These are phyloP conservation scores for Sporopachydermia lactativora DNA, from an alignment of 805 yeast species.

Conservation along the genomic window DNA sequence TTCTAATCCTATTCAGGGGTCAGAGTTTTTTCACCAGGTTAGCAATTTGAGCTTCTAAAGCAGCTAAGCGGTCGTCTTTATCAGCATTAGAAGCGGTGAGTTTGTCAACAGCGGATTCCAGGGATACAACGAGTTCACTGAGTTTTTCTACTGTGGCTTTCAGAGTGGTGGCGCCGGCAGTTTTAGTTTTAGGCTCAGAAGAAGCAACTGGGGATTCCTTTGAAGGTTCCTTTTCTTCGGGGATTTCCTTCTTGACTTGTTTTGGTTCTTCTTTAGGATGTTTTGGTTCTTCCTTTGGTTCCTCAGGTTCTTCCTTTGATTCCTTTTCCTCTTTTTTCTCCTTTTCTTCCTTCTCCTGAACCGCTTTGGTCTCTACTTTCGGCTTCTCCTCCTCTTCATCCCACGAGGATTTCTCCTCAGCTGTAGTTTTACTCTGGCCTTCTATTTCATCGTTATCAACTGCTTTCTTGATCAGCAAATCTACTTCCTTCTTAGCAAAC, in stretches of 20 bases:
- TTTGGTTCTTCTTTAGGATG: constrained; percentile 9
- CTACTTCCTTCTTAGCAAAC: constrained; percentile 33
- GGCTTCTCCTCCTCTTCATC: constrained; percentile 20
- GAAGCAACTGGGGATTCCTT: constrained; percentile 6
- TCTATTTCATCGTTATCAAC: constrained; percentile 26
- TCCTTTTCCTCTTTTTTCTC: constrained; percentile 7
- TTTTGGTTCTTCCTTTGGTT: constrained; percentile 8
- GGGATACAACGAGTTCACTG: constrained; percentile 37
- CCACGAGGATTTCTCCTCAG: constrained; percentile 19
- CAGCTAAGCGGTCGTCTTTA: constrained; percentile 46
- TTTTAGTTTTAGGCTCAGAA: constrained; percentile 12
- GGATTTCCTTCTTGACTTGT: constrained; percentile 3
- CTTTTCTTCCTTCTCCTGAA: constrained; percentile 10
- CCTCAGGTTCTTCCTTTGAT: constrained; percentile 8
- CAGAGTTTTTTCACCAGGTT: constrained; percentile 28
- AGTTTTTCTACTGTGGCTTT: constrained; percentile 61
- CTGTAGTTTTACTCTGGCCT: constrained; percentile 8
- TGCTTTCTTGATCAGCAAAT: constrained; percentile 33
- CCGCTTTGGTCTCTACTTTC: constrained; percentile 14
- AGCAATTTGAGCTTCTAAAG: constrained; percentile 50
- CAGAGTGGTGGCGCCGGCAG: constrained; percentile 43
- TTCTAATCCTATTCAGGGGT: constrained; percentile 2
- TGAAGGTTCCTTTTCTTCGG: constrained; percentile 6
- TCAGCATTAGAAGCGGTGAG: constrained; percentile 41
- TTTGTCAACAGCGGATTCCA: constrained; percentile 40